Evolutionary conservation across 2,329 filamentous ascomycete genomes (phyloP), one percentile per base, ranked within the genome.

Genomic region (Dactylellina sp.): DNA sequence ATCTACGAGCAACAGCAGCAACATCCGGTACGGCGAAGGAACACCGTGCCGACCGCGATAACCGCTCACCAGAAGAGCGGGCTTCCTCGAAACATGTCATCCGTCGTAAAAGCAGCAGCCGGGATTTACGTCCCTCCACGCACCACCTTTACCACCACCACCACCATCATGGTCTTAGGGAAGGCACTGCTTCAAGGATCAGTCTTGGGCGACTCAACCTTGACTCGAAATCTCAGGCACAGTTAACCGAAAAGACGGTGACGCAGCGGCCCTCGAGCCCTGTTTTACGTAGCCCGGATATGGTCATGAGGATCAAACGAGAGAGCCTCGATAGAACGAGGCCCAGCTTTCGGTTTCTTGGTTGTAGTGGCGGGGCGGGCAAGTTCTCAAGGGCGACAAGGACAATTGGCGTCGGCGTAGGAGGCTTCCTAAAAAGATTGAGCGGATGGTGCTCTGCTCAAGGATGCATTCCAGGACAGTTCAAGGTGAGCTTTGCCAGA

Each of bases 401-500:
- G 24, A 74, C 70, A 18, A 66, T 74, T 32, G 70, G 70, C 11
- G 61, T 74, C 16, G 70, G 70, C 16, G 70, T 74, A 46, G 70
- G 70, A 0, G 70, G 61, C 14, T 66, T 74, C 28, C 44, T 74
- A 22, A 74, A 74, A 28, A 52, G 70, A 37, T 52, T 74, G 70
- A 74, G 70, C 49, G 70, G 70, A 20, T 74, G 70, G 70, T 74
- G 70, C 16, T 74, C 70, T 11, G 70, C 70, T 14, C 70, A 74
- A 57, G 70, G 70, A 12, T 74, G 70, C 49, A 74, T 74, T 57
- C 70, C 70, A 4, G 46, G 53, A 11, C 50, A 65, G 12, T 74
- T 74, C 46, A 66, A 65, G 42, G 70, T 74, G 65, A 11, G 18
- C 6, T 40, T 40, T 39, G 25, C 25, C 11, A 12, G 20, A 12